phyloP scores from a whole-genome alignment of 2,329 filamentous ascomycete species.

The Aspergillus sojae region DNA sequence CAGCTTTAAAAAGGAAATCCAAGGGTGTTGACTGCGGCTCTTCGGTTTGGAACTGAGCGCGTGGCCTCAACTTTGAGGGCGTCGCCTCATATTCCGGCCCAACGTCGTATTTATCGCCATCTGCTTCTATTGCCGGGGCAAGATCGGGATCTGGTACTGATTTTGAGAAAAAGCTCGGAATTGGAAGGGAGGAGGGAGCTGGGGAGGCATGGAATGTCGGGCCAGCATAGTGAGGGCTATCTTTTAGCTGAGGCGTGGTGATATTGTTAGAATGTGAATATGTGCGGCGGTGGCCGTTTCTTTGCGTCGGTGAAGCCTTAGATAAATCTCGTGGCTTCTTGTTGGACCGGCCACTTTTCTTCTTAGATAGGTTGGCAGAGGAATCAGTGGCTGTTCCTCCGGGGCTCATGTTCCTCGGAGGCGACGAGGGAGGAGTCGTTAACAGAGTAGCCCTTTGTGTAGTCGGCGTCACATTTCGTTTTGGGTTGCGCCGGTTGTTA shows the following conservation, averaged over 20 bases:
- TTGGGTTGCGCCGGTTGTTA: conserved; percentile 39
- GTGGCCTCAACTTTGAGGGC: conserved; percentile 49
- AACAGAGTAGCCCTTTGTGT: conserved; percentile 32
- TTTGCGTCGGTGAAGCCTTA: conserved; percentile 29
- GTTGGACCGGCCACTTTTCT: conserved; percentile 38
- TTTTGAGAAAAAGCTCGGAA: conserved; percentile 84
- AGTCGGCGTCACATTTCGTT: conserved; percentile 38
- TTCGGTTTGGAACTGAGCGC: conserved; percentile 37
- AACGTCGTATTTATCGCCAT: conserved; percentile 42
- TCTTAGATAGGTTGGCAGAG: conserved; percentile 35
- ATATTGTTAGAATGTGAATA: conserved; percentile 33
- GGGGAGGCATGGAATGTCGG: conserved; percentile 95
- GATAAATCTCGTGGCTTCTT: conserved; percentile 40
- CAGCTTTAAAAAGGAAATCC: conserved; percentile 87
- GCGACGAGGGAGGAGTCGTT: conserved; percentile 41
- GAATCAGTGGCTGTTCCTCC: conserved; percentile 34
- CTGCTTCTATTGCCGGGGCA: conserved; percentile 38
- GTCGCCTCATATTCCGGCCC: conserved; percentile 41
- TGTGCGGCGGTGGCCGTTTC: conserved; percentile 34
- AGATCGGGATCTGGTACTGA: conserved; percentile 66
- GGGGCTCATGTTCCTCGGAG: conserved; percentile 36
- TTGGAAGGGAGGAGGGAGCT: conserved; percentile 83
- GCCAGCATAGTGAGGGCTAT: conserved; percentile 70
- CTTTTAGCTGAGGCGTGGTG: conserved; percentile 48
- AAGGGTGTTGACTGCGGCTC: conserved; percentile 70